Evolutionary conservation across 2,329 filamentous ascomycete genomes (phyloP), one percentile per base, ranked within the genome.

Genomic region (Gnomoniopsis smithogilvyi): DNA sequence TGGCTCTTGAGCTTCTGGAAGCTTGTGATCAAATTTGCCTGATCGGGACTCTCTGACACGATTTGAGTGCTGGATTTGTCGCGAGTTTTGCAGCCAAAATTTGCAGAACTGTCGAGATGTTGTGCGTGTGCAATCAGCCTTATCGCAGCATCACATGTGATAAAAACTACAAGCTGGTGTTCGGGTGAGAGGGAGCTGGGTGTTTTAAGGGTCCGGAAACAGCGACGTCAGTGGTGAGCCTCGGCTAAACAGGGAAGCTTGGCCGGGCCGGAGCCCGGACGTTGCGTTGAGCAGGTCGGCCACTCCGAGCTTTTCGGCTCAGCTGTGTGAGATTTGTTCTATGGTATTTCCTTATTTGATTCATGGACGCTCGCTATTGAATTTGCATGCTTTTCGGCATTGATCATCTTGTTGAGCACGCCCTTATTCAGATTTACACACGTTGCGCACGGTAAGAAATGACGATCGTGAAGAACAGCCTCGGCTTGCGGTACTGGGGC

Each of bases 141-240:
- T 14, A 38, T 3, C 3, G 11, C 36, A 38, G 36, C 17, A 7
- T 38, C 36, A 30, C 26, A 30, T 30, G 26, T 8, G 8, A 30
- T 30, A 30, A 30, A 30, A 30, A 8, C 8, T 4, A 30, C 26
- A 30, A 8, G 4, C 4, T 4, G 26, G 8, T 30, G 26, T 30
- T 30, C 26, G 26, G 26, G 26, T 30, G 36, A n/a, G 36, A n/a
- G 36, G 41, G n/a, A 19, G 19, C 21, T 45, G 17, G 41, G 15
- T 10, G 41, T 45, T 21, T n/a, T n/a, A 21, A 21, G 17, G 41
- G 41, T 21, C 41, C 41, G 41, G 19, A n/a, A 45, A 10, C 41
- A 41, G 56, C 56, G 56, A 59, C 51, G 56, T 54, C 56, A 59
- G 50, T 30, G 22, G 24, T 52, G 56, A 50, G 56, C 56, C 56